phyloP scores from a whole-genome alignment of 106 monocot species.

The Dendrobium catenatum region DNA sequence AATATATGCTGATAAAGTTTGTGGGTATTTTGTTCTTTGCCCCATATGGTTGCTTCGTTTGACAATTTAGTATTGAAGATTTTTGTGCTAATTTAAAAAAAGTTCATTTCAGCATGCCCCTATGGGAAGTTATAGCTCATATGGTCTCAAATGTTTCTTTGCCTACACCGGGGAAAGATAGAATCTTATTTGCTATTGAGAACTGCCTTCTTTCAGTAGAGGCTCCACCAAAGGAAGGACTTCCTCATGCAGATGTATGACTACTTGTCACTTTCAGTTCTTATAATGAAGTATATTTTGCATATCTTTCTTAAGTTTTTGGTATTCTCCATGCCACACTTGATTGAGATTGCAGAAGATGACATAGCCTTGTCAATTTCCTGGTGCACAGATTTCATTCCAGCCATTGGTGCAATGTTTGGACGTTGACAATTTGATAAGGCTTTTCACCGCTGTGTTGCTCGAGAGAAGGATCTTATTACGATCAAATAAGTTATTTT shows the following conservation, averaged over 20 bases:
- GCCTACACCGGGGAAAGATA: conserved; percentile 80
- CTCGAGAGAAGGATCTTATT: conserved; percentile 97
- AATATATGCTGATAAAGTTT: neutral
- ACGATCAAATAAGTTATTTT: conserved; percentile 84
- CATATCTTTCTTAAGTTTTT: neutral
- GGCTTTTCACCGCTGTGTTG: conserved; percentile 87
- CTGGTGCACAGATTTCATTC: conserved; percentile 79
- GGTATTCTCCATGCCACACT: neutral
- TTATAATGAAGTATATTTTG: neutral
- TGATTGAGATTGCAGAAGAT: neutral
- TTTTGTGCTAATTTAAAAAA: conserved; percentile 9
- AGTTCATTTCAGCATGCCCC: conserved; percentile 63
- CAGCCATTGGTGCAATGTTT: conserved; percentile 94
- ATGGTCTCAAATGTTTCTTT: conserved; percentile 84
- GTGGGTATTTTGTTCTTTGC: neutral
- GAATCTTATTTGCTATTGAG: conserved; percentile 83
- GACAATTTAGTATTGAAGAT: neutral
- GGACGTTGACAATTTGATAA: conserved; percentile 95
- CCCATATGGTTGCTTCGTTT: neutral
- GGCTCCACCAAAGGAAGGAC: conserved; percentile 76
- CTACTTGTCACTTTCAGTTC: conserved; percentile 11
- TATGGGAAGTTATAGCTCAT: conserved; percentile 86
- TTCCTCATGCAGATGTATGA: conserved; percentile 96
- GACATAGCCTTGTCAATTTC: conserved; percentile 12
- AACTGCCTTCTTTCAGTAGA: conserved; percentile 86